Conservation (phyloP, 257 asterid genomes). For the Cinchona pubescens region DNA sequence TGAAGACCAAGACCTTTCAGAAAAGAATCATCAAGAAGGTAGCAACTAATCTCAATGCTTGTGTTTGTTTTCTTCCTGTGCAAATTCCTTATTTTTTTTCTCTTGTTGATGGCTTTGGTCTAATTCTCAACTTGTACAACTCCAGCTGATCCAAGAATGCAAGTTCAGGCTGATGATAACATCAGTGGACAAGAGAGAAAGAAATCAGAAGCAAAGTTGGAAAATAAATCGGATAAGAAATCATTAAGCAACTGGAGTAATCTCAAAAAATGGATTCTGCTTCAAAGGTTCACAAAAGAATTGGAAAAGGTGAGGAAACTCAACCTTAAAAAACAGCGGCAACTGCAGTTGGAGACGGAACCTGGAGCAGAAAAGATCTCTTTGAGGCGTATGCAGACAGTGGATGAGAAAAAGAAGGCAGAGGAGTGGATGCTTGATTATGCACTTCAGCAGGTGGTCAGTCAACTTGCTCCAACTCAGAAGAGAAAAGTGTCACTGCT, state of each 20-base stretch:
- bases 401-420: slow-evolving; percentile 57
- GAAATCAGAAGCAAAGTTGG: slow-evolving; percentile 24
- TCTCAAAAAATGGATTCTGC: slow-evolving; percentile 91
- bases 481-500: slow-evolving; percentile 77
- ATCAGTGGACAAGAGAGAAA: slow-evolving; percentile 18
- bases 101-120: not conserved
- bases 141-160: slow-evolving; percentile 21
- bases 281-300: slow-evolving; percentile 74
- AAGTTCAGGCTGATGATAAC: slow-evolving; percentile 14
- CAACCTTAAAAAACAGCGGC: slow-evolving; percentile 49
- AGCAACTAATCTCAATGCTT: not conserved
- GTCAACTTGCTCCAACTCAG: slow-evolving; percentile 90
- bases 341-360: slow-evolving; percentile 49
- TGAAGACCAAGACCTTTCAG: slow-evolving; percentile 40
- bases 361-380: slow-evolving; percentile 59
- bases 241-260: slow-evolving; percentile 93
- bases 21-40: slow-evolving; percentile 47
- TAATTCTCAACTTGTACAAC: slow-evolving; percentile 26
- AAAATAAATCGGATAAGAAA: slow-evolving; percentile 46
- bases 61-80: not conserved
- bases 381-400: slow-evolving; percentile 56
- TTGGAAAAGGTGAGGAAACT: slow-evolving; percentile 74
- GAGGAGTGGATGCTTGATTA: slow-evolving; percentile 99
- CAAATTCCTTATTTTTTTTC: not conserved
- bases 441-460: slow-evolving; percentile 85